Percentiles rank a stretch among this genome's conserved stretches.
phyloP scores from a whole-genome alignment of 2,329 filamentous ascomycete species.

The Ceratocystis colombiana region DNA sequence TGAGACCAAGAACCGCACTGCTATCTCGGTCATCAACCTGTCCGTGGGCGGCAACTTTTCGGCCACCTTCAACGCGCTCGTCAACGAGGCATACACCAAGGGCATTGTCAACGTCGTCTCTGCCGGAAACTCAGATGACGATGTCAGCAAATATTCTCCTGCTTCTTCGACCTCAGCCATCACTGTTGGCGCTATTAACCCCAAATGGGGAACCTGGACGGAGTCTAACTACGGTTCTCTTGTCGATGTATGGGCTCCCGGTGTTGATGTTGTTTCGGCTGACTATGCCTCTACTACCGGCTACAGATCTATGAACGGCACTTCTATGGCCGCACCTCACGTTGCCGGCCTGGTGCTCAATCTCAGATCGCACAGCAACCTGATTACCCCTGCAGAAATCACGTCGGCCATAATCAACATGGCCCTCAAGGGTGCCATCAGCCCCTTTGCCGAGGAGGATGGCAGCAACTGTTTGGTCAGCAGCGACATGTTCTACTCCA shows the following conservation, averaged over 20 bases:
- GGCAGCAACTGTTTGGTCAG: slow-evolving; percentile 16
- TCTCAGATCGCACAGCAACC: slow-evolving; percentile 18
- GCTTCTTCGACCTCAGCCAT: slow-evolving; percentile 29
- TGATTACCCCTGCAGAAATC: slow-evolving; percentile 16
- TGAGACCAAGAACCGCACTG: slow-evolving; percentile 28
- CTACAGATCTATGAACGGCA: slow-evolving; percentile 37
- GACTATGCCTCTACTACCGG: slow-evolving; percentile 36
- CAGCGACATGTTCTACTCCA: slow-evolving; percentile 18
- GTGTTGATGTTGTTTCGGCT: slow-evolving; percentile 36
- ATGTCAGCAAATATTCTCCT: slow-evolving; percentile 26
- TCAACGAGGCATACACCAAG: slow-evolving; percentile 28
- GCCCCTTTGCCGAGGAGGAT: slow-evolving; percentile 13
- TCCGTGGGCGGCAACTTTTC: slow-evolving; percentile 32
- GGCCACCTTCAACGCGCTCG: slow-evolving; percentile 24
- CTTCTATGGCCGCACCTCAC: slow-evolving; percentile 38
- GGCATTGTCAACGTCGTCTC: slow-evolving; percentile 36
- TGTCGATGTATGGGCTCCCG: slow-evolving; percentile 40
- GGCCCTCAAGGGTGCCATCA: slow-evolving; percentile 19
- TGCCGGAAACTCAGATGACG: slow-evolving; percentile 28
- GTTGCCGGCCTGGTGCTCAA: slow-evolving; percentile 23
- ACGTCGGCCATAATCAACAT: slow-evolving; percentile 7
- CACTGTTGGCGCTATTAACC: slow-evolving; percentile 31
- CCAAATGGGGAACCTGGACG: slow-evolving; percentile 31
- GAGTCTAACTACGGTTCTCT: slow-evolving; percentile 39
- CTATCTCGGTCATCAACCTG: slow-evolving; percentile 38